Evolutionary conservation across 352 stramenopile genomes (phyloP), one percentile per base, ranked within the genome.

Genomic region (Phytophthora foliorum): DNA sequence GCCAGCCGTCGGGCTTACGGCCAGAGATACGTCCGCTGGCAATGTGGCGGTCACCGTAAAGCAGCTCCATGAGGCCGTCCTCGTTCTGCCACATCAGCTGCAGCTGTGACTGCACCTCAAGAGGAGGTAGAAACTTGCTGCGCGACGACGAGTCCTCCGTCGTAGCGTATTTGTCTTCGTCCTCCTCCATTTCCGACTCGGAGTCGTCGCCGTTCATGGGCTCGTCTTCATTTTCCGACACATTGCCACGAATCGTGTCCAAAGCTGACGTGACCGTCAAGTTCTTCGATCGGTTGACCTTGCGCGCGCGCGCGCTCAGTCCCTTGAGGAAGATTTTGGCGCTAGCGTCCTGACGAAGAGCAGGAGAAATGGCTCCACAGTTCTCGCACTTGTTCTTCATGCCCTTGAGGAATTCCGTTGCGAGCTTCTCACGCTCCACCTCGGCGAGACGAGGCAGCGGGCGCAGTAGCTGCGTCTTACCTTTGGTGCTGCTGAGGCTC

Each of bases 251-350:
- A 59, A 92, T 93, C 53, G 79, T 95, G 67, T 97, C 87, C 21
- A 97, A 63, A 11, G 89, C 89, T 16, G 89, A 95, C 25, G 76
- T 86, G 56, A 96, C 81, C 34, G 84, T 91, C 57, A 93, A 69
- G 71, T 94, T 93, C 73, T 94, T 94, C 13, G 84, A 85, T 63
- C 86, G 80, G 71, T 96, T 93, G 34, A 93, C 80, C 64, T 90
- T 94, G 57, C 89, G 84, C 58, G 86, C 89, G 24, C 87, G 86
- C 24, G 83, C 76, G 45, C 86, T 97, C 11, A 97, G 81, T 21
- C 81, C 78, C 72, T 96, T 97, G 29, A 98, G 85, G 79, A 99
- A 99, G 60, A 99, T 96, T 75, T 99, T 99, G 64, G 97, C 96
- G 57, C 84, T 94, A 16, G 94, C 91, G 81, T 99, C 98, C 75